Percentiles rank a stretch among this genome's conserved stretches.
These are phyloP conservation scores for Tilletia indica DNA, from an alignment of 1,284 basidiomycete species.

Conservation along the genomic window DNA sequence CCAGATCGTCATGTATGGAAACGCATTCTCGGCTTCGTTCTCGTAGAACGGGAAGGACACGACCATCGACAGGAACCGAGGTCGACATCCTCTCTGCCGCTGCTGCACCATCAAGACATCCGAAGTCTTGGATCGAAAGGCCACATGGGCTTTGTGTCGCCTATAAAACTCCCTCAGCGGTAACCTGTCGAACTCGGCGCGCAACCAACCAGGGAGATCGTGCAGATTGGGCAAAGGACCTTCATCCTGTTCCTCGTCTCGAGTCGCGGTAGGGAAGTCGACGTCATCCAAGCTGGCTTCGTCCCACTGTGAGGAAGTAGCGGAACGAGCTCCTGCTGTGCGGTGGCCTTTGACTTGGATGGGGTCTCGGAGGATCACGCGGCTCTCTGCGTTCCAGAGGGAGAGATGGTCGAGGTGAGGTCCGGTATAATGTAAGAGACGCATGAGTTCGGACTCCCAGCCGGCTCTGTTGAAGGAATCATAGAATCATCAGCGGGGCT, in stretches of 20 bases:
- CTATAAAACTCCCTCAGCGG: not conserved
- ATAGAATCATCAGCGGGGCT: not conserved
- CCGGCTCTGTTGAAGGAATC: conserved; percentile 29
- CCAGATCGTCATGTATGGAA: conserved; percentile 45
- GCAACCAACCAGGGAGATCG: conserved; percentile 7
- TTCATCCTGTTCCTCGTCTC: not conserved
- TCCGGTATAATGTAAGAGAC: conserved; percentile 48
- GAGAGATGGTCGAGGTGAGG: conserved; percentile 42
- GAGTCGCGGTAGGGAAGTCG: not conserved
- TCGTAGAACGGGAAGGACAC: conserved; percentile 47
- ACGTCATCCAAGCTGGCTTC: conserved; percentile 14
- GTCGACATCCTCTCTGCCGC: not conserved
- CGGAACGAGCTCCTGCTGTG: conserved; percentile 15
- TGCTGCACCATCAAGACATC: conserved; percentile 11
- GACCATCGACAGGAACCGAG: conserved; percentile 37
- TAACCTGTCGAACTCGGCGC: conserved; percentile 1
- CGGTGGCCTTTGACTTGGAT: conserved; percentile 25
- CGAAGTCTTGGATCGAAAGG: conserved; percentile 9
- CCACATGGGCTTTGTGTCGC: conserved; percentile 11
- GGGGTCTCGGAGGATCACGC: conserved; percentile 48
- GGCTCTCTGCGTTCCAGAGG: conserved; percentile 50
- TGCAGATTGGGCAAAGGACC: conserved; percentile 1
- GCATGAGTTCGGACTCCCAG: conserved; percentile 51
- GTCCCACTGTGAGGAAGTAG: not conserved
- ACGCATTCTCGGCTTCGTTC: conserved; percentile 45